Evolutionary conservation across 2,329 filamentous ascomycete genomes (phyloP).

Genomic region (Aspergillus phoenicis): DNA sequence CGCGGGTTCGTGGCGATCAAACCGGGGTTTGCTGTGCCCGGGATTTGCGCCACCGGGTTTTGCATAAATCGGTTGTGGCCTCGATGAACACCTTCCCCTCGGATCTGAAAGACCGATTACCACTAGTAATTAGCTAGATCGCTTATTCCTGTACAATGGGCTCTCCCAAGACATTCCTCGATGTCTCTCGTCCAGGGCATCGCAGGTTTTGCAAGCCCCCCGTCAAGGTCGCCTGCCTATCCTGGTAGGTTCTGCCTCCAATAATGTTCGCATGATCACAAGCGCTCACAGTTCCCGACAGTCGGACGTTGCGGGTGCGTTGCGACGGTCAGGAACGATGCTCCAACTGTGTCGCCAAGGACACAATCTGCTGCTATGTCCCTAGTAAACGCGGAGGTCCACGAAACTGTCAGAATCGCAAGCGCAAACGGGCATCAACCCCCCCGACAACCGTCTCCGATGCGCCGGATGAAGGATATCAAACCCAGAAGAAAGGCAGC

Average conservation of each 20-base stretch:
- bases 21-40: neutral
- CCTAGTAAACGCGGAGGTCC: slow-evolving; percentile 6
- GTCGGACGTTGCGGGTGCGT: slow-evolving; percentile 51
- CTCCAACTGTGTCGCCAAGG: slow-evolving; percentile 35
- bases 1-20: neutral
- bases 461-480: neutral
- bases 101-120: no score
- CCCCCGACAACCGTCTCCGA: neutral
- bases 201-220: slow-evolving; percentile 39
- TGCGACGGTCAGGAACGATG: slow-evolving; percentile 52
- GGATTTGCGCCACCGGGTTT: neutral
- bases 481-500: neutral
- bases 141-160: neutral
- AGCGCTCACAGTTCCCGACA: slow-evolving; percentile 21
- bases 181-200: slow-evolving; percentile 5
- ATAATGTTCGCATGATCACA: neutral
- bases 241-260: slow-evolving; percentile 46
- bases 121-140: neutral
- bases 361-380: slow-evolving; percentile 25
- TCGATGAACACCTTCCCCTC: no score
- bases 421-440: slow-evolving; percentile 2
- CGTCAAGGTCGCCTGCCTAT: slow-evolving; percentile 55
- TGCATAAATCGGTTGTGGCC: neutral
- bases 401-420: slow-evolving; percentile 1
- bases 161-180: neutral